Evolutionary conservation across 2,329 filamentous ascomycete species (phyloP), one percentile per base, ranked within the genome.

Genomic region (Cytospora piceicola): DNA sequence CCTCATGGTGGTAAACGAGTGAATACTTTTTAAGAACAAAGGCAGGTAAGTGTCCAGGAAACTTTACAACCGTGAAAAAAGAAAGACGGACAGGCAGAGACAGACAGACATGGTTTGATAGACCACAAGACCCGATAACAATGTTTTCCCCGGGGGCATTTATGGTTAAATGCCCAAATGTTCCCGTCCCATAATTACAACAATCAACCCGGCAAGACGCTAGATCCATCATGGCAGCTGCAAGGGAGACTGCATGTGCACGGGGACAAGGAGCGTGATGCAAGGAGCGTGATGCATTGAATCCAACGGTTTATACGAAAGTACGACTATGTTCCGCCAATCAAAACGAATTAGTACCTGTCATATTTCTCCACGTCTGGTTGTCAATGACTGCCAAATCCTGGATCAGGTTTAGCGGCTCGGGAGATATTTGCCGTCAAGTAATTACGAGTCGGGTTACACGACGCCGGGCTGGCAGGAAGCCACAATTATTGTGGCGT

Each of bases 1-100:
- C 52, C 39, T 65, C 63, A 65, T 65, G 17, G 34, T 58, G 6
- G 30, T 17, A 24, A 24, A 17, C 24, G 54, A 46, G 22, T 12
- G 46, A 60, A 22, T n/a, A 27, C 9, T 2, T 14, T 22, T 8
- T 6, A n/a, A 4, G 2, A 20, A 3, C 11, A 34, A 9, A 12
- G 7, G 11, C 11, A 8, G 3, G 11, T 46, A 2, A 17, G 20
- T n/a, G 17, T 11, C 3, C 5, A 46, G 11, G 17, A 46, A 22
- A 4, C 1, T 22, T 3, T 46, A 11, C 20, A 49, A 22, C n/a
- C n/a, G n/a, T 7, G n/a, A 49, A 11, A 49, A 49, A 12, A 22
- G n/a, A 46, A 4, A 34, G 32, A 34, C 8, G 11, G 27, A 29
- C 27, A 29, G 15, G 20, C 39, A 42, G 7, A 42, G 7, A 20